Percentiles rank a stretch among this genome's conserved stretches.
Conservation (phyloP, 495 filamentous ascomycete genomes). For the Hypoxylon fragiforme region DNA sequence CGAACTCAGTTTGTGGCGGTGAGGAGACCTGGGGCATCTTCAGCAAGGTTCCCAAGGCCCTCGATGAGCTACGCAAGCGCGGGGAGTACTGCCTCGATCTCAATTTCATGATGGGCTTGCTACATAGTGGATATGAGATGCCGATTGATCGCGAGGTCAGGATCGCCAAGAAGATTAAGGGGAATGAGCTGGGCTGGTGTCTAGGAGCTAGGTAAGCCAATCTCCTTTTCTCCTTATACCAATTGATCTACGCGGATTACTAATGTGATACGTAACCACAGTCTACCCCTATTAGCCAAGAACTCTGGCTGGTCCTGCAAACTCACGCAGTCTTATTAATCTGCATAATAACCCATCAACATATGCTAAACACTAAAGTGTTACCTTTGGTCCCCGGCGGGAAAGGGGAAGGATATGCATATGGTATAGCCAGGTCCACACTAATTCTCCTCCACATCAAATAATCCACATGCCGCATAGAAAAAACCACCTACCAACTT, state of each 20-base stretch:
- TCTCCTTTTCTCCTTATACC: constrained; percentile 6
- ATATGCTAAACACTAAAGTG: too few species aligned
- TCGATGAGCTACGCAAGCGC: constrained; percentile 72
- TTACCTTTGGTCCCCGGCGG: not conserved
- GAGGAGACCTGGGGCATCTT: constrained; percentile 78
- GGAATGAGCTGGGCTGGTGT: constrained; percentile 97
- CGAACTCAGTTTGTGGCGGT: constrained; percentile 81
- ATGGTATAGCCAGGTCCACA: too few species aligned
- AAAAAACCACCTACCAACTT: too few species aligned
- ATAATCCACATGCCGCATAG: too few species aligned
- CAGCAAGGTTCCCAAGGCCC: constrained; percentile 67
- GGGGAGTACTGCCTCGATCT: constrained; percentile 93
- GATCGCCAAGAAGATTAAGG: constrained; percentile 98
- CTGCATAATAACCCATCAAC: not conserved
- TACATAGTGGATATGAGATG: constrained; percentile 98
- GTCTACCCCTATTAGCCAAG: constrained; percentile 50
- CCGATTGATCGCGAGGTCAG: constrained; percentile 91
- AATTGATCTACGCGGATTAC: constrained; percentile 14
- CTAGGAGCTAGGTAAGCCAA: constrained; percentile 83
- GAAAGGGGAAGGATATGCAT: too few species aligned
- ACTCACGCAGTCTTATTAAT: constrained; percentile 48
- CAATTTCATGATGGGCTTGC: constrained; percentile 88
- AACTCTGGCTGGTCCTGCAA: constrained; percentile 55
- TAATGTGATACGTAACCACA: constrained; percentile 48
- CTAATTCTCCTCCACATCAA: too few species aligned